These are phyloP conservation scores for Gloeopeniophorella convolvens DNA, from an alignment of 768 basidiomycete genomes.

Conservation along the genomic window DNA sequence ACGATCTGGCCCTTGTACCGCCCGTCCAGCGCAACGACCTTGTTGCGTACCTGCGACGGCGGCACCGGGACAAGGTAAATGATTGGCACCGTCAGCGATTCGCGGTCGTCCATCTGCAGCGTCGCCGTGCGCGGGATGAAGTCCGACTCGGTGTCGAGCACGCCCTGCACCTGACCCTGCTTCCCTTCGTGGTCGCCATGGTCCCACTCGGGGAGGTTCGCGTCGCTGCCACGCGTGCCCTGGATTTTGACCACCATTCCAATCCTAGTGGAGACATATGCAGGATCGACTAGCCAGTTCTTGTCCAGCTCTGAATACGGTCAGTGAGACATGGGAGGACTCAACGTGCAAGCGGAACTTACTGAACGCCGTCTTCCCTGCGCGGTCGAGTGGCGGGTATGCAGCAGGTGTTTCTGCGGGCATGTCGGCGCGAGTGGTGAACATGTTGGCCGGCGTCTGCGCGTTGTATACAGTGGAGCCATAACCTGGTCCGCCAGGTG, in stretches of 20 bases:
- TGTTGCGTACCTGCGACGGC: slow-evolving; percentile 37
- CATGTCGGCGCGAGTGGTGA: slow-evolving; percentile 13
- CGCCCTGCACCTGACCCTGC: slow-evolving; percentile 26
- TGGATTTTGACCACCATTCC: slow-evolving; percentile 37
- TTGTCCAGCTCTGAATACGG: slow-evolving; percentile 30
- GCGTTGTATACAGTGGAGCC: slow-evolving; percentile 30
- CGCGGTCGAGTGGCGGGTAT: slow-evolving; percentile 29
- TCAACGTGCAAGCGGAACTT: slow-evolving; percentile 10
- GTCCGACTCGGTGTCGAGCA: slow-evolving; percentile 26
- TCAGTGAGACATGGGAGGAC: neutral
- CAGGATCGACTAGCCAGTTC: slow-evolving; percentile 39
- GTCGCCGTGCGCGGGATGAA: slow-evolving; percentile 26
- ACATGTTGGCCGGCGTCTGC: slow-evolving; percentile 26
- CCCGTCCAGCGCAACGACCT: slow-evolving; percentile 46
- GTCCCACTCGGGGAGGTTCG: slow-evolving; percentile 32
- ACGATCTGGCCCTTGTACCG: slow-evolving; percentile 31
- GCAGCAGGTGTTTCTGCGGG: slow-evolving; percentile 31
- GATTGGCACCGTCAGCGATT: slow-evolving; percentile 34
- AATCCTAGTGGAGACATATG: slow-evolving; percentile 24
- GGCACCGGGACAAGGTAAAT: slow-evolving; percentile 37
- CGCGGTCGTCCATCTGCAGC: slow-evolving; percentile 29
- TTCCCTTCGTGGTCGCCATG: slow-evolving; percentile 29
- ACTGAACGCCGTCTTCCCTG: slow-evolving; percentile 22
- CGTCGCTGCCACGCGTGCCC: slow-evolving; percentile 28
- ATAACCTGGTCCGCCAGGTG: slow-evolving; percentile 29